Conservation (phyloP, 2,329 filamentous ascomycete species). For the Westerdykella aurantiaca region DNA sequence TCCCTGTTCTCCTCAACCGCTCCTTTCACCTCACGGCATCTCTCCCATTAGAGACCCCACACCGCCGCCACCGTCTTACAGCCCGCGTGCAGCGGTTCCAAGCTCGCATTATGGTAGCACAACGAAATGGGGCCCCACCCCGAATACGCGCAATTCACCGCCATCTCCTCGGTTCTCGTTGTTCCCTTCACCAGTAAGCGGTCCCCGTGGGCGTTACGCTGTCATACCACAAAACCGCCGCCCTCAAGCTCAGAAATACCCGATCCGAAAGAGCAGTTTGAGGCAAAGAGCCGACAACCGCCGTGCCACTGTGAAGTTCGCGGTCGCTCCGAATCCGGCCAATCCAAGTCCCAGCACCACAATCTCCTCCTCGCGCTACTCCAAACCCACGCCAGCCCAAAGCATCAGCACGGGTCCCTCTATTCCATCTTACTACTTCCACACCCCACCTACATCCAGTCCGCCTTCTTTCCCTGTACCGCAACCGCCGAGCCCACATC, state of each 20-base stretch:
- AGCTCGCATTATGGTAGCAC: conserved; percentile 5
- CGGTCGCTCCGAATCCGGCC: not conserved
- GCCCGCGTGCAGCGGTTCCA: conserved; percentile 3
- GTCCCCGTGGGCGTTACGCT: not conserved
- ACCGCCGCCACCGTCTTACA: conserved; percentile 12
- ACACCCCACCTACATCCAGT: conserved; percentile 4
- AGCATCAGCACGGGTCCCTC: conserved; percentile 1
- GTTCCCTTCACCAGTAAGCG: conserved; percentile 3
- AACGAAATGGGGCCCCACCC: not conserved
- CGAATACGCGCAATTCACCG: conserved; percentile 4
- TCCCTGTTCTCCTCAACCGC: conserved; percentile 10
- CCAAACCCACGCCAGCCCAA: not conserved
- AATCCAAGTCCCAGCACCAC: conserved; percentile 4
- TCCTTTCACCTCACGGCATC: conserved; percentile 14
- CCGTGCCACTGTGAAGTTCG: not conserved
- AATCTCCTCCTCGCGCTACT: conserved; percentile 1
- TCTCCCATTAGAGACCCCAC: conserved; percentile 10
- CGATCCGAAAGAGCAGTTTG: conserved; percentile 2
- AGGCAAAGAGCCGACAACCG: conserved; percentile 1
- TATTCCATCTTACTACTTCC: conserved; percentile 7
- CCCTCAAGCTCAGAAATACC: not conserved
- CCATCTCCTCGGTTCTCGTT: not conserved
- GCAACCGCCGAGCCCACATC: conserved; percentile 7
- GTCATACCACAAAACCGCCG: conserved; percentile 1
- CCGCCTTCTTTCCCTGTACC: conserved; percentile 4